phyloP scores from a whole-genome alignment of 1,139 yeast genomes.

The Magnusiomyces tetraspermus region DNA sequence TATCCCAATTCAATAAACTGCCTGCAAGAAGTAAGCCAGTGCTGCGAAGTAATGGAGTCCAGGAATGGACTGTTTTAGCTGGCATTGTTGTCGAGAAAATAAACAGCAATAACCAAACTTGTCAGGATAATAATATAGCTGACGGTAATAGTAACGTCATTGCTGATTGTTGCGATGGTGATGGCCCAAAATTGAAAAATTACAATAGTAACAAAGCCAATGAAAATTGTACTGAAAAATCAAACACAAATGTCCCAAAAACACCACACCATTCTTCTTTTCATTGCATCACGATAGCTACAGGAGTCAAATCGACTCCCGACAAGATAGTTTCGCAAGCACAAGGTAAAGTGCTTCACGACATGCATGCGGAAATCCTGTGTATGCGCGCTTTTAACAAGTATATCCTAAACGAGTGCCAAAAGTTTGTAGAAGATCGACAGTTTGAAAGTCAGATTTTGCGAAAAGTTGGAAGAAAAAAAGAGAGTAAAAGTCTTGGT shows the following conservation, averaged over 20 bases:
- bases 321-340: conserved; percentile 33
- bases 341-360: conserved; percentile 62
- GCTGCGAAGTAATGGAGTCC: conserved; percentile 48
- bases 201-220: too few species aligned
- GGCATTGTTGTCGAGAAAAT: conserved; percentile 48
- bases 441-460: neutral
- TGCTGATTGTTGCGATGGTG: too few species aligned
- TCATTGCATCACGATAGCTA: conserved; percentile 44
- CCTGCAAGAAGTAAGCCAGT: conserved; percentile 49
- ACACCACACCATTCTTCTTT: too few species aligned
- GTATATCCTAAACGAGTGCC: conserved; percentile 33
- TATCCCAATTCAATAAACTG: conserved; percentile 29
- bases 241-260: too few species aligned
- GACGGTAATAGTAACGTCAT: too few species aligned
- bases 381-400: conserved; percentile 59
- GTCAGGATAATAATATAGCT: too few species aligned
- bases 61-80: conserved; percentile 81
- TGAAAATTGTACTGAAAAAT: too few species aligned
- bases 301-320: conserved; percentile 79
- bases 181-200: too few species aligned
- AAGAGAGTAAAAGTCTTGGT: too few species aligned
- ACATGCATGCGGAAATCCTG: conserved; percentile 80
- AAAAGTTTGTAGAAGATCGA: neutral
- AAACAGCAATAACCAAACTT: too few species aligned
- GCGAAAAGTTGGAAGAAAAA: conserved; percentile 5